A percentile compares a stretch with the other conserved stretches of the same genome.
Conservation (phyloP, 495 filamentous ascomycete species). For the Venustampulla echinocandica region DNA sequence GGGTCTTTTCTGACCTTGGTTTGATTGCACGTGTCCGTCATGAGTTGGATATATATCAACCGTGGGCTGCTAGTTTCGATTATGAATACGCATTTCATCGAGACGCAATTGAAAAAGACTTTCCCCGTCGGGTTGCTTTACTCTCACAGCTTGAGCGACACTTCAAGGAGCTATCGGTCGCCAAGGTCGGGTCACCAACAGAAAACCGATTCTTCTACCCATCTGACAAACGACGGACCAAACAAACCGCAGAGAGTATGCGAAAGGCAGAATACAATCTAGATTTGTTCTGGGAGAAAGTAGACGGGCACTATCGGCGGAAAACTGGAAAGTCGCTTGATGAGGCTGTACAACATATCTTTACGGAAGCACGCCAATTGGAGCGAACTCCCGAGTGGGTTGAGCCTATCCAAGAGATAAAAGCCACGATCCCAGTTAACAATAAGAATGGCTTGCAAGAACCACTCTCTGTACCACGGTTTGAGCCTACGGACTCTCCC, state of each 20-base stretch:
- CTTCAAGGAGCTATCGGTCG: constrained; percentile 12
- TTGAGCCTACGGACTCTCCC: too few relatives aligned
- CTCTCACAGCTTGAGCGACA: constrained; percentile 12
- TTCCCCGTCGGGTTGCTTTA: constrained; percentile 6
- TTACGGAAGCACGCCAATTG: constrained; percentile 29
- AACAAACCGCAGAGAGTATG: constrained; percentile 35
- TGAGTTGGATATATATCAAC: constrained; percentile 38
- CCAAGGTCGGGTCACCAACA: constrained; percentile 23
- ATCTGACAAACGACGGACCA: constrained; percentile 36
- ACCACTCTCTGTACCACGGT: too few relatives aligned
- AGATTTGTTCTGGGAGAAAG: constrained; percentile 39
- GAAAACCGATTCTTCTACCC: constrained; percentile 39
- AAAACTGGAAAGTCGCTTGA: constrained; percentile 11
- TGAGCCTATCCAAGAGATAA: too few relatives aligned
- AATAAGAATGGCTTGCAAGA: too few relatives aligned
- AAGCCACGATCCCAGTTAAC: too few relatives aligned
- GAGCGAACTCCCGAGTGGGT: constrained; percentile 44
- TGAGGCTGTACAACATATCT: constrained; percentile 18
- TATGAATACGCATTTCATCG: constrained; percentile 12
- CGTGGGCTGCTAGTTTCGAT: constrained; percentile 37
- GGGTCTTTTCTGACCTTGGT: constrained; percentile 34
- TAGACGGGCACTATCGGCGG: constrained; percentile 19
- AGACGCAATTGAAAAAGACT: constrained; percentile 27
- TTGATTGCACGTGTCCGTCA: constrained; percentile 31
- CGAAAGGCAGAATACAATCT: constrained; percentile 37